These are phyloP conservation scores for Solanum chilense DNA, from an alignment of 257 asterid species.

Conservation along the genomic window DNA sequence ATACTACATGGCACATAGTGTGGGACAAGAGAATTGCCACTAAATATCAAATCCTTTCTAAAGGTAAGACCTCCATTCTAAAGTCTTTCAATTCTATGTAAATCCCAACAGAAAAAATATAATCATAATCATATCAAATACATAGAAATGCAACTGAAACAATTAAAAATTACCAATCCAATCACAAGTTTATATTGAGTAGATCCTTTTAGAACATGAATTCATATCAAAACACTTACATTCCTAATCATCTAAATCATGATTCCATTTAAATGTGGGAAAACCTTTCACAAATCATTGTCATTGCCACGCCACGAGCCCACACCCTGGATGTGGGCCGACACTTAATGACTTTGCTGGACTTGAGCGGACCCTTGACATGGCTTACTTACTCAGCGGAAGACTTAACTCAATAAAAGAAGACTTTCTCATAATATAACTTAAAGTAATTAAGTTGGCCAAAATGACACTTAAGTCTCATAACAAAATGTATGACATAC, in stretches of 20 bases:
- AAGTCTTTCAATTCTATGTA: background rate
- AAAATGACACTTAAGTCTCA: too few species aligned
- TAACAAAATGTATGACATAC: too few species aligned
- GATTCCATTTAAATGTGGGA: background rate
- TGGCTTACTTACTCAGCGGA: too few species aligned
- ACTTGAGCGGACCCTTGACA: too few species aligned
- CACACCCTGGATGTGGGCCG: too few species aligned
- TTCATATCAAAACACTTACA: background rate
- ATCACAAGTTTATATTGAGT: background rate
- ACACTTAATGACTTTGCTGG: too few species aligned
- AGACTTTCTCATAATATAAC: too few species aligned
- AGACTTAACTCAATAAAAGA: too few species aligned
- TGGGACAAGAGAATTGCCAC: background rate
- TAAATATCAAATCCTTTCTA: background rate
- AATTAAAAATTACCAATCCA: background rate
- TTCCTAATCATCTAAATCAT: background rate
- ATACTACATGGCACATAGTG: background rate
- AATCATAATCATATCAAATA: background rate
- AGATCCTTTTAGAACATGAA: background rate
- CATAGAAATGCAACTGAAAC: background rate
- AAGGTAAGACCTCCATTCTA: background rate
- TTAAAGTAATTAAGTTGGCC: too few species aligned
- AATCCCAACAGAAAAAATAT: background rate
- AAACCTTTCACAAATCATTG: background rate
- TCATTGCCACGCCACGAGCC: too few species aligned